Percentiles rank a stretch among this genome's conserved stretches.
These are phyloP conservation scores for Xylaria bambusicola DNA, from an alignment of 495 filamentous ascomycete genomes.

Conservation along the genomic window DNA sequence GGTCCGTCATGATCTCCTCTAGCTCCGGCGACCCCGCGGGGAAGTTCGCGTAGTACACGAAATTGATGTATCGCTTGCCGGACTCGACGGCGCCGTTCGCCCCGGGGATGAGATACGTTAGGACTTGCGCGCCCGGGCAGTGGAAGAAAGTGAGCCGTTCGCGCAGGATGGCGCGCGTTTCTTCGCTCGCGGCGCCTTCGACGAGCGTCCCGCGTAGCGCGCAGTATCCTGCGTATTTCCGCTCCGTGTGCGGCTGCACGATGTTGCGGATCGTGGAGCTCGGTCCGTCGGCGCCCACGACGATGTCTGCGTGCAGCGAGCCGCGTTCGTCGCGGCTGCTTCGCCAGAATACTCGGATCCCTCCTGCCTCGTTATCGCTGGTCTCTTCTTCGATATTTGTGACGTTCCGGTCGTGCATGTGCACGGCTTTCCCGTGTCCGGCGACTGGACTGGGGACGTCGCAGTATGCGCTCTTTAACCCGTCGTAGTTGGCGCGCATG, in stretches of 20 bases:
- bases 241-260: conserved; percentile 45
- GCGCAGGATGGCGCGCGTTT: conserved; percentile 25
- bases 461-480: conserved; percentile 49
- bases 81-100: conserved; percentile 47
- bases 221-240: conserved; percentile 59
- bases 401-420: conserved; percentile 51
- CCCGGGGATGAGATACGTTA: conserved; percentile 58
- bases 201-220: conserved; percentile 56
- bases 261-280: conserved; percentile 53
- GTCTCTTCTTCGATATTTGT: conserved; percentile 38
- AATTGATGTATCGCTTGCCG: conserved; percentile 55
- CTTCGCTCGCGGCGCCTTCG: conserved; percentile 38
- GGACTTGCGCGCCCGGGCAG: conserved; percentile 44
- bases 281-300: conserved; percentile 60
- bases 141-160: conserved; percentile 50
- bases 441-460: conserved; percentile 36
- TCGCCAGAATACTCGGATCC: conserved; percentile 43
- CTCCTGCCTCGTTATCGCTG: conserved; percentile 19
- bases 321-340: conserved; percentile 37
- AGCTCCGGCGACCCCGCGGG: conserved; percentile 45
- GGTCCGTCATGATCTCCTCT: conserved; percentile 56
- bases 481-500: conserved; percentile 59
- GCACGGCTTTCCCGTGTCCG: conserved; percentile 42
- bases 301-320: conserved; percentile 43
- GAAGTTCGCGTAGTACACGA: conserved; percentile 61